Evolutionary conservation across 176 grass and related monocot species (phyloP).

Genomic region (Secale cereale): DNA sequence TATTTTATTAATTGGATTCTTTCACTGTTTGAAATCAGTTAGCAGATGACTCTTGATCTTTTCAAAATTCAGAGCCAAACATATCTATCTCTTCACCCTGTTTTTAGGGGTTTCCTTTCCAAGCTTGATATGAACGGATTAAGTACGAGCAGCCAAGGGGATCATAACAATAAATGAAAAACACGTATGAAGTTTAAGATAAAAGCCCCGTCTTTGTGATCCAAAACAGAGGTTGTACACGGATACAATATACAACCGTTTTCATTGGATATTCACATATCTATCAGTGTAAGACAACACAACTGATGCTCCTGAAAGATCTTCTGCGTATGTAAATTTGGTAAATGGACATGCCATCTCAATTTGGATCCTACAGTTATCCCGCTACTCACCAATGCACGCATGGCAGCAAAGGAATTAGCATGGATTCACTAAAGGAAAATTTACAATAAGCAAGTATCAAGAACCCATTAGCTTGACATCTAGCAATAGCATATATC

Average conservation of each 20-base stretch:
- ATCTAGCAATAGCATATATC: constrained; percentile 1
- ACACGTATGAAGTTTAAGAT: background rate
- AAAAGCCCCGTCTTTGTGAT: background rate
- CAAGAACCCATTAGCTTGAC: background rate
- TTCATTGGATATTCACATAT: background rate
- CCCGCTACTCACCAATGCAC: background rate
- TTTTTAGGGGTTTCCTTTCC: background rate
- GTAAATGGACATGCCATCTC: background rate
- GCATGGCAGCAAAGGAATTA: background rate
- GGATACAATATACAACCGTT: background rate
- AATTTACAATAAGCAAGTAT: background rate
- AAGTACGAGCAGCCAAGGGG: background rate
- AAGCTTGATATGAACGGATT: background rate
- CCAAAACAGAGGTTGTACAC: background rate
- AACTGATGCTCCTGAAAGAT: background rate
- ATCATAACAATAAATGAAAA: background rate
- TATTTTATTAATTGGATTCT: background rate
- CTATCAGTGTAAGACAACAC: background rate
- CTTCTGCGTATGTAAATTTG: background rate
- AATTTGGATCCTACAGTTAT: background rate
- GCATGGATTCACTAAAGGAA: background rate
- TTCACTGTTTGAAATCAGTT: background rate
- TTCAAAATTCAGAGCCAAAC: background rate
- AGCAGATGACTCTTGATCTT: background rate
- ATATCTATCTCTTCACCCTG: background rate